phyloP scores from a whole-genome alignment of 352 stramenopile genomes.

The Phytopythium kandeliae region DNA sequence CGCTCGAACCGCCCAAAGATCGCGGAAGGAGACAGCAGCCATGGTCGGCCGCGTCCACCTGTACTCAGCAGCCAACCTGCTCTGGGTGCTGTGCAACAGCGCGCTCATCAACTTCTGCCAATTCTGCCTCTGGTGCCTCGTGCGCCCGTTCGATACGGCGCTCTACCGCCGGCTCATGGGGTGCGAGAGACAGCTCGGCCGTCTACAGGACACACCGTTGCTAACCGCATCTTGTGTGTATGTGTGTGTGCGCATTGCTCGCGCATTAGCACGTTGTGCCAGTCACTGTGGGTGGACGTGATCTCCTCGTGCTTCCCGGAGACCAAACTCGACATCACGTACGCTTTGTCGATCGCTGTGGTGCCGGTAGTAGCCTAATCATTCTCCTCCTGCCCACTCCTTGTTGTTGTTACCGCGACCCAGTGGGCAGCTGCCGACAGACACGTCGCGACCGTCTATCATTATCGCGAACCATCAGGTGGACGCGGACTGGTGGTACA shows the following conservation, averaged over 20 bases:
- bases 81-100: slow-evolving; percentile 85
- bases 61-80: slow-evolving; percentile 69
- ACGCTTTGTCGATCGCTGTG: slow-evolving; percentile 26
- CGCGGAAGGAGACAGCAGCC: background rate
- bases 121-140: slow-evolving; percentile 76
- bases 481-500: slow-evolving; percentile 92
- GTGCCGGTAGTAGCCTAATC: too few relatives aligned
- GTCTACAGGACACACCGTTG: background rate
- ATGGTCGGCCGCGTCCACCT: slow-evolving; percentile 57
- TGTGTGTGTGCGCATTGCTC: background rate
- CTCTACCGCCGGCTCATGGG: slow-evolving; percentile 79
- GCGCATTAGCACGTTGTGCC: slow-evolving; percentile 36
- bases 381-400: background rate
- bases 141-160: slow-evolving; percentile 76
- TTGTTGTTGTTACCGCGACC: background rate
- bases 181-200: too few relatives aligned
- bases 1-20: background rate
- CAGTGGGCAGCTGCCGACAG: slow-evolving; percentile 71
- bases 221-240: slow-evolving; percentile 1
- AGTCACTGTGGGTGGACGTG: slow-evolving; percentile 85
- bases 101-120: slow-evolving; percentile 76
- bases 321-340: slow-evolving; percentile 78
- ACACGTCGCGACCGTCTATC: slow-evolving; percentile 71
- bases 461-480: slow-evolving; percentile 91
- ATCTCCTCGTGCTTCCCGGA: slow-evolving; percentile 81